Base-by-base conservation (phyloP, 805 yeast species). In the Saccharomycopsis lassenensis region DNA sequence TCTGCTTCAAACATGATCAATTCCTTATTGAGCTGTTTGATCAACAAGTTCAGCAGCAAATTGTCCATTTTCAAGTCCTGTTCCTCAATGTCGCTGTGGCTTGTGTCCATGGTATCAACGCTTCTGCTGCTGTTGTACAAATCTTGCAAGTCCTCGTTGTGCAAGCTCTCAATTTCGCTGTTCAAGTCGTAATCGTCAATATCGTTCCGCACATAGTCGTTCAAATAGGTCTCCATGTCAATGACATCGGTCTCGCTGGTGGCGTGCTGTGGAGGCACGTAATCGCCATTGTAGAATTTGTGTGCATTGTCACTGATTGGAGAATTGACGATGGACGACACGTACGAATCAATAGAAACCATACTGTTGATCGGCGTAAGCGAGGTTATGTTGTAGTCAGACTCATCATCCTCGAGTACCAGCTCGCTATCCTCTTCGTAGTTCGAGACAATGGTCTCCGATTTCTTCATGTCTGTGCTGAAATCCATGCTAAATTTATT, bases 181-280 rank as follows among this genome's bases (percentile, higher is more conserved):
- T 29, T 21, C n/a, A n/a, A n/a, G 29, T 27, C 29, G 11, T 29
- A 29, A 5, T 29, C 31, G 11, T 29, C 31, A 14, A 29, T 29
- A 10, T 29, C 10, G 14, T 29, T 21, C 10, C 31, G 15, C 5
- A 21, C 18, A 21, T 29, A 29, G 31, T 29, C 31, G 10, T 29
- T 29, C 17, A 29, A 29, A n/a, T 29, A 19, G 17, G 7, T 29
- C 31, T 23, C 10, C n/a, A 23, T 23, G 11, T n/a, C n/a, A 10
- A 10, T 23, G 10, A 8, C 15, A 26, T 26, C 15, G 17, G 18
- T n/a, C 7, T 14, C 7, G 29, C 6, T 14, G 11, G 12, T 29
- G 31, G 20, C 7, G 31, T 18, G 12, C 17, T 29, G 31, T 12
- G 15, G 7, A 7, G 15, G 17, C 5, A 21, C 21, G 18, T 21